Evolutionary conservation across 2,329 filamentous ascomycete species (phyloP).

Genomic region (Botrytis deweyae): DNA sequence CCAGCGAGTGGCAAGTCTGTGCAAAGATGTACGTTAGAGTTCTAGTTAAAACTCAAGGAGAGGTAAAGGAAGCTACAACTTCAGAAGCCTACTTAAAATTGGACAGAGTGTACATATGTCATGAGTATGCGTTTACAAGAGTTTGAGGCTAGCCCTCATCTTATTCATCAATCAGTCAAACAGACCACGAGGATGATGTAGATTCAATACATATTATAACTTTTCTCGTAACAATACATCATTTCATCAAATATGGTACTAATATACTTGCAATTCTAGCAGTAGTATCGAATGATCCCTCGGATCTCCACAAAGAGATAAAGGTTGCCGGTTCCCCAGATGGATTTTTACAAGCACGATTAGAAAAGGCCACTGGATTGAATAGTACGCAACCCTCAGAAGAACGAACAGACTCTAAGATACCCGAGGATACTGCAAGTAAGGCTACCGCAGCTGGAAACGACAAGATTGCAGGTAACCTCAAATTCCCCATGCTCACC

Average conservation of each 20-base stretch:
- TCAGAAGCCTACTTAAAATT: background rate
- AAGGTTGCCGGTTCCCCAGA: constrained; percentile 37
- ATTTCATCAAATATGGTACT: background rate
- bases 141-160: background rate
- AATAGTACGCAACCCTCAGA: background rate
- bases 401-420: background rate
- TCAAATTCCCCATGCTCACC: background rate
- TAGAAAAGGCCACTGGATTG: constrained; percentile 19
- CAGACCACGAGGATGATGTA: background rate
- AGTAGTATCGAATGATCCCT: background rate
- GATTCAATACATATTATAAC: background rate
- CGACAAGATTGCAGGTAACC: constrained; percentile 29
- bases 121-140: background rate
- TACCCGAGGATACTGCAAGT: background rate
- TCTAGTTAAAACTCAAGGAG: background rate
- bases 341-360: constrained; percentile 26
- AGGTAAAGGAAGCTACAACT: background rate
- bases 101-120: background rate
- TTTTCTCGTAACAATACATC: background rate
- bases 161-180: background rate
- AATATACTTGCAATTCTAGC: background rate
- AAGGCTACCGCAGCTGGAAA: constrained; percentile 42
- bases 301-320: background rate
- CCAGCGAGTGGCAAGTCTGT: background rate
- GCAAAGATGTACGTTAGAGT: background rate